Percentiles rank a stretch among this genome's conserved stretches.
Conservation (phyloP, 1,284 basidiomycete genomes). For the Leccinum glutinopallens region DNA sequence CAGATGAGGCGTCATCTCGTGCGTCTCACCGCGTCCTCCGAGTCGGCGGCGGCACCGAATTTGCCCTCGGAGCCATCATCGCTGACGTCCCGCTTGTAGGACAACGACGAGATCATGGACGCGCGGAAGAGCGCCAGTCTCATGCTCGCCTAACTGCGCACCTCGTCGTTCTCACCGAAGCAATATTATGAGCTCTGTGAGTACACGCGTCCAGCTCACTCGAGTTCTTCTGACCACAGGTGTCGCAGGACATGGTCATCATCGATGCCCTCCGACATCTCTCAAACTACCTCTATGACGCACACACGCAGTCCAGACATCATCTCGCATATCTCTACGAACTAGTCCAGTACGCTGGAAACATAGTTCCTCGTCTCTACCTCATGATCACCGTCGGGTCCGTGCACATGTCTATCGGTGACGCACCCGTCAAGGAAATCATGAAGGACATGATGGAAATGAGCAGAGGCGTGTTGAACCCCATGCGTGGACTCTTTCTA, state of each 20-base stretch:
- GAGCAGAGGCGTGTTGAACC: conserved; percentile 93
- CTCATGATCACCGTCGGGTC: conserved; percentile 98
- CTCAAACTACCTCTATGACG: conserved; percentile 93
- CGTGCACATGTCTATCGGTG: conserved; percentile 95
- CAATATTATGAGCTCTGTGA: conserved; percentile 96
- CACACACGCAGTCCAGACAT: conserved; percentile 55
- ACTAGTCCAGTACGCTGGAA: conserved; percentile 94
- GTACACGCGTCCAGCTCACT: conserved; percentile 27
- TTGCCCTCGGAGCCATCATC: background rate
- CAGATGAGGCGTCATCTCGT: conserved; percentile 94
- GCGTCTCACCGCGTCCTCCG: conserved; percentile 38
- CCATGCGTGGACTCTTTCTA: conserved; percentile 89
- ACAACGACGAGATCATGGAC: conserved; percentile 95
- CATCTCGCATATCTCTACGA: conserved; percentile 97
- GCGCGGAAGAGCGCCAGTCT: conserved; percentile 92
- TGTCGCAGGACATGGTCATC: conserved; percentile 77
- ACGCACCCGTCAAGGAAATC: conserved; percentile 92
- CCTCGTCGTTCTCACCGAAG: conserved; percentile 91
- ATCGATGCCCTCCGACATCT: conserved; percentile 88
- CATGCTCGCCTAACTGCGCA: conserved; percentile 93
- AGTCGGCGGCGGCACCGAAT: background rate
- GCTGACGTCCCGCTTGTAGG: conserved; percentile 46
- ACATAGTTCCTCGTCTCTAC: conserved; percentile 92
- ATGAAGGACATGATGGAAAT: conserved; percentile 99
- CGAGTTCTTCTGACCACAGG: conserved; percentile 5